Conservation (phyloP, 345 rosid species). For the Boechera divaricarpa region DNA sequence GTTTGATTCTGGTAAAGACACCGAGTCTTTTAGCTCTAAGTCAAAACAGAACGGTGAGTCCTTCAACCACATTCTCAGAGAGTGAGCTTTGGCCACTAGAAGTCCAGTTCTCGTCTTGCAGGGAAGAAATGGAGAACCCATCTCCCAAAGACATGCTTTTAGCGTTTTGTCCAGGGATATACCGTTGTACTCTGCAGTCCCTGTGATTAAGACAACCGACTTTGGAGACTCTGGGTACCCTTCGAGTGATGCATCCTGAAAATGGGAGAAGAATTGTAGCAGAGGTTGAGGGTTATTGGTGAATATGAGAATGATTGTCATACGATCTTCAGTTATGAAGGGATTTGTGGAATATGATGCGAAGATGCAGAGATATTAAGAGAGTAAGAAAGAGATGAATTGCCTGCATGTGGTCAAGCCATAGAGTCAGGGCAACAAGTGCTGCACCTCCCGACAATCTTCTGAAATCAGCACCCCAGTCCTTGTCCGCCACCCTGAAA, state of each 20-base stretch:
- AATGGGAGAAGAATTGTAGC: constrained; percentile 14
- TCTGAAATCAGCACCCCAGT: constrained; percentile 97
- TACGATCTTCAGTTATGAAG: constrained; percentile 12
- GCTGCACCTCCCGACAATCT: constrained; percentile 95
- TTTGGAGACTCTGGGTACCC: constrained; percentile 90
- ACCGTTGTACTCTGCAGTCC: constrained; percentile 83
- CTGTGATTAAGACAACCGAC: constrained; percentile 87
- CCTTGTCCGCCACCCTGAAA: constrained; percentile 88
- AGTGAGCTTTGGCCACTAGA: constrained; percentile 88
- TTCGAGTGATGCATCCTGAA: constrained; percentile 92
- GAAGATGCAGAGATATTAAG: constrained; percentile 3
- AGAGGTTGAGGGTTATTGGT: constrained; percentile 17
- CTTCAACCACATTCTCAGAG: constrained; percentile 97
- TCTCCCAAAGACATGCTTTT: constrained; percentile 95
- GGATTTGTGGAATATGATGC: neutral
- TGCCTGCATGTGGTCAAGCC: constrained; percentile 99
- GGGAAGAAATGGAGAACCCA: constrained; percentile 96
- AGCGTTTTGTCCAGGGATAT: constrained; percentile 82
- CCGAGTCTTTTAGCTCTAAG: constrained; percentile 77
- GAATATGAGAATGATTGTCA: constrained; percentile 21
- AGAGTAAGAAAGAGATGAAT: constrained; percentile 36
- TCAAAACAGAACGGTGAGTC: constrained; percentile 96
- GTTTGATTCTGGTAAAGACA: constrained; percentile 68
- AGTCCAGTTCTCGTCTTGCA: constrained; percentile 82
- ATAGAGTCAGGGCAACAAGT: constrained; percentile 88